Evolutionary conservation across 2,329 filamentous ascomycete species (phyloP).

Genomic region (Claviceps purpurea): DNA sequence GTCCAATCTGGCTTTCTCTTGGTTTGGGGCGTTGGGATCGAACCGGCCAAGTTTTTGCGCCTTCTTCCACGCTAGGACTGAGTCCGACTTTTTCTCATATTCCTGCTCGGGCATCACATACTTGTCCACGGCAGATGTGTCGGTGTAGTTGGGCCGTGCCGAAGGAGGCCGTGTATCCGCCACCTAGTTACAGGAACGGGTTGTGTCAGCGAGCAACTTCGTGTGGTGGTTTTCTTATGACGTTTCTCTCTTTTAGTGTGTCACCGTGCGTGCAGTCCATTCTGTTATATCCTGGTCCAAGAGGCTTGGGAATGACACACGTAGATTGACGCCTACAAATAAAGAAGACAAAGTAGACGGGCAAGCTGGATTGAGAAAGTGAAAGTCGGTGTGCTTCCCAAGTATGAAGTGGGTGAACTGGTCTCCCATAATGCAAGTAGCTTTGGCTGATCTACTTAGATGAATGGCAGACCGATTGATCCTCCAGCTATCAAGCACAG

Average conservation of each 20-base stretch:
- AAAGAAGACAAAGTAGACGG: neutral
- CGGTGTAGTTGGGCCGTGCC: constrained; percentile 66
- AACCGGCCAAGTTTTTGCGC: constrained; percentile 92
- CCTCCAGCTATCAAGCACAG: too few relatives aligned
- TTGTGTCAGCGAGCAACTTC: constrained; percentile 14
- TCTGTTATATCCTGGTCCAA: neutral
- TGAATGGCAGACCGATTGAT: too few relatives aligned
- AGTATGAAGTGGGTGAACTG: too few relatives aligned
- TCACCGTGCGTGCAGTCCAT: neutral
- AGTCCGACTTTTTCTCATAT: constrained; percentile 77
- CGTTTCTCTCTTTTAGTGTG: neutral
- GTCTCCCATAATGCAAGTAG: too few relatives aligned
- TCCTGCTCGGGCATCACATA: constrained; percentile 76
- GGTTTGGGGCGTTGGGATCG: constrained; percentile 66
- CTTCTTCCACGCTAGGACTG: constrained; percentile 91
- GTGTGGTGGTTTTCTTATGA: neutral
- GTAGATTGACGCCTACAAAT: neutral
- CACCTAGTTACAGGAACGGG: constrained; percentile 40
- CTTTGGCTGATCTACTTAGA: too few relatives aligned
- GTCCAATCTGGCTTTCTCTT: constrained; percentile 58
- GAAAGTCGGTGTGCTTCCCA: too few relatives aligned
- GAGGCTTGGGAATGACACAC: neutral
- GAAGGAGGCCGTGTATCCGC: constrained; percentile 64
- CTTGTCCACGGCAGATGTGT: constrained; percentile 72
- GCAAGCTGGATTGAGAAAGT: neutral